Conservation (phyloP, 2,329 filamentous ascomycete genomes). For the Hymenoscyphus fructigenus region DNA sequence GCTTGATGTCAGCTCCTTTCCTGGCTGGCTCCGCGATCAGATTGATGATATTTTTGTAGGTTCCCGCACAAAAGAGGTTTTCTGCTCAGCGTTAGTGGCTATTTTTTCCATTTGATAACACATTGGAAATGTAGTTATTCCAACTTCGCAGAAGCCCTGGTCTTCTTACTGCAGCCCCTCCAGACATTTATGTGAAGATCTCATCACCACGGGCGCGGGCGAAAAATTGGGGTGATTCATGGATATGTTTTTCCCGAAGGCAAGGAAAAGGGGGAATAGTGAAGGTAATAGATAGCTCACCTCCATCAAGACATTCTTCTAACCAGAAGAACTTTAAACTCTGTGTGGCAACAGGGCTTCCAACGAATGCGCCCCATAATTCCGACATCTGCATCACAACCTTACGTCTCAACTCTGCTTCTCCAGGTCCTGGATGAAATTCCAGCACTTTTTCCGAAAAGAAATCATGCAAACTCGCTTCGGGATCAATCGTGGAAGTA, state of each 20-base stretch:
- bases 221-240: too few relatives aligned
- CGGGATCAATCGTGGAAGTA: slow-evolving; percentile 46
- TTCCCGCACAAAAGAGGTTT: slow-evolving; percentile 36
- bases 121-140: not conserved
- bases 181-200: too few relatives aligned
- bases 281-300: slow-evolving; percentile 25
- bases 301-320: slow-evolving; percentile 56
- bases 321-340: slow-evolving; percentile 58
- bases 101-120: not conserved
- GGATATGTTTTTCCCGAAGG: not conserved
- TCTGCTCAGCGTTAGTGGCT: slow-evolving; percentile 19
- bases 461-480: slow-evolving; percentile 51
- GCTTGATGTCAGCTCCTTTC: slow-evolving; percentile 24
- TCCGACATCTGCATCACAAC: slow-evolving; percentile 41
- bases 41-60: slow-evolving; percentile 34
- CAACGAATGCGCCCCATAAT: slow-evolving; percentile 54
- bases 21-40: slow-evolving; percentile 31
- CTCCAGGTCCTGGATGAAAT: slow-evolving; percentile 40
- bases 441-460: slow-evolving; percentile 50
- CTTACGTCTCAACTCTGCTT: slow-evolving; percentile 37
- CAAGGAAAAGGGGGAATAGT: not conserved
- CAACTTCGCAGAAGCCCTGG: not conserved
- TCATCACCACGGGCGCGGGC: too few relatives aligned
- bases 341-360: slow-evolving; percentile 48
- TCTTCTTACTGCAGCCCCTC: too few relatives aligned